A percentile compares a stretch with the other conserved stretches of the same genome.
These are phyloP conservation scores for Neonectria ditissima DNA, from an alignment of 2,329 filamentous ascomycete species.

Conservation along the genomic window DNA sequence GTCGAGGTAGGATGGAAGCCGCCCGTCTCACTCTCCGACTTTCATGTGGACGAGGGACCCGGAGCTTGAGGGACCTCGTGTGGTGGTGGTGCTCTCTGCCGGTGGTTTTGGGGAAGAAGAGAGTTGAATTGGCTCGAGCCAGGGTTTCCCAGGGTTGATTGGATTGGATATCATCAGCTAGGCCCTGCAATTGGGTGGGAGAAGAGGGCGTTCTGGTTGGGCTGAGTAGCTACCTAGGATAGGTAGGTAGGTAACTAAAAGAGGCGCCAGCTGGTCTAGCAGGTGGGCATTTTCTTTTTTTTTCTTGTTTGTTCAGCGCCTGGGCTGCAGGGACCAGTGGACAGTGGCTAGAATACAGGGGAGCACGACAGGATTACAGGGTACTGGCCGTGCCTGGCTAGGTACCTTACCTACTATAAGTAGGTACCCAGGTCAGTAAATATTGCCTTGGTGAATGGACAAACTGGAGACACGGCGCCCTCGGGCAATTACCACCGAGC, in stretches of 20 bases:
- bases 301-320: slow-evolving; percentile 5
- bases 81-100: not conserved
- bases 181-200: slow-evolving; percentile 28
- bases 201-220: slow-evolving; percentile 34
- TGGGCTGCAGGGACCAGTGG: not conserved
- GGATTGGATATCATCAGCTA: slow-evolving; percentile 38
- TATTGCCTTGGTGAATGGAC: no score
- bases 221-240: no score
- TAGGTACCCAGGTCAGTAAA: no score
- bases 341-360: not conserved
- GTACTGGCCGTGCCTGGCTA: not conserved
- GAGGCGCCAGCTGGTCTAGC: no score
- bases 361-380: not conserved
- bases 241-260: no score
- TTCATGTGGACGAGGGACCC: slow-evolving; percentile 29
- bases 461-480: not conserved
- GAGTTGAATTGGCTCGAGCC: slow-evolving; percentile 21
- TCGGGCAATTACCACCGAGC: slow-evolving; percentile 3
- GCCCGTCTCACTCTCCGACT: slow-evolving; percentile 36
- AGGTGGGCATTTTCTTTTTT: not conserved
- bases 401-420: no score
- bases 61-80: slow-evolving; percentile 2
- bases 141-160: slow-evolving; percentile 23
- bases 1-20: slow-evolving; percentile 28
- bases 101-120: slow-evolving; percentile 29